Conservation (phyloP, 768 basidiomycete genomes). For the Termitomyces sp. region DNA sequence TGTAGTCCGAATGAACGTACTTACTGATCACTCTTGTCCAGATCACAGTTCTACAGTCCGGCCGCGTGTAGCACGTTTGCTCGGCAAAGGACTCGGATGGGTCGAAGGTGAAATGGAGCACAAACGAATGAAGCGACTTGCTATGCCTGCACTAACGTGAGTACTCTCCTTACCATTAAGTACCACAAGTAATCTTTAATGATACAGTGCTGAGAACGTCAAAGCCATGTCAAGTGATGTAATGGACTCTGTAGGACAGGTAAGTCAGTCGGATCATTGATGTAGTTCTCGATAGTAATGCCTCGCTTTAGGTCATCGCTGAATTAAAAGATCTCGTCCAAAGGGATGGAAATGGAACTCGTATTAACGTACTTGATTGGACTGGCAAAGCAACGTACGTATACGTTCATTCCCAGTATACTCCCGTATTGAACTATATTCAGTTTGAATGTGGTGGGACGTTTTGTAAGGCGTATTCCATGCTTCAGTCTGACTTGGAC, state of each 20-base stretch:
- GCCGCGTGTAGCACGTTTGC: neutral
- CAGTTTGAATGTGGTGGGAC: neutral
- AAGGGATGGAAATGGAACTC: neutral
- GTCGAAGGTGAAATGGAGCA: neutral
- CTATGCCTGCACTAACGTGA: neutral
- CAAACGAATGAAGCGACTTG: neutral
- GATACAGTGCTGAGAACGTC: neutral
- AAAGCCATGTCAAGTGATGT: neutral
- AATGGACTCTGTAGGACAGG: neutral
- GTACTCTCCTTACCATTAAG: neutral
- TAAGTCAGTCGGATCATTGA: neutral
- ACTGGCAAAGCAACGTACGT: neutral
- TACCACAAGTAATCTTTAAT: neutral
- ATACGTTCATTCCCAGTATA: neutral
- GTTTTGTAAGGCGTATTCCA: neutral
- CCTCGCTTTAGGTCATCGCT: neutral
- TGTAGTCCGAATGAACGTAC: neutral
- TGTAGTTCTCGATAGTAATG: neutral
- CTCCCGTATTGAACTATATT: neutral
- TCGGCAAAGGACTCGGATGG: neutral
- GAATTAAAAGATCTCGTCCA: neutral
- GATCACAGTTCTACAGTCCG: neutral
- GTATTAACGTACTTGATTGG: neutral
- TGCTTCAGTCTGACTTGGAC: neutral
- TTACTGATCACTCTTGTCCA: neutral